Base-by-base conservation (phyloP, 768 basidiomycete genomes). In the Hygrophoropsis aurantiaca region DNA sequence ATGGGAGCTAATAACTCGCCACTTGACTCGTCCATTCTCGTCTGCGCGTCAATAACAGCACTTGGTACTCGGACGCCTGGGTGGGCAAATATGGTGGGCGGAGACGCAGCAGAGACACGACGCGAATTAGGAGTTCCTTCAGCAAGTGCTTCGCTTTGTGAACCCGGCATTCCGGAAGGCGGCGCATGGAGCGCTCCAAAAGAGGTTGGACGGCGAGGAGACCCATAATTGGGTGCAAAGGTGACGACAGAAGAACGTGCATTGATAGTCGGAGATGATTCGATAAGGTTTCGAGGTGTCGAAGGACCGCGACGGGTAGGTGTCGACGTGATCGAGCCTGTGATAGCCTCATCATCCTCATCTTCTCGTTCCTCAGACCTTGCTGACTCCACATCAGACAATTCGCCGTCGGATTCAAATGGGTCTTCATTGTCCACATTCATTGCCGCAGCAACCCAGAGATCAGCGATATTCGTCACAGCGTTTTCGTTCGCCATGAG, bases 391-490 rank as follows among this genome's bases (percentile, higher is more conserved):
- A 71, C 69, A 46, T 83, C 84, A 10, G 68, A 72, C 19, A 54
- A 54, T 46, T 65, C 57, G 9, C 18, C 27, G 27, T 74, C 77
- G 15, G 68, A 66, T 50, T 74, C 72, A 50, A 87, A 88, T 3
- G 84, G 84, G 47, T 93, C 85, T 53, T 94, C 92, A 56, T 89
- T 87, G 60, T 95, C 94, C 24, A 86, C 91, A 50, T 95, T 97
- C 71, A 95, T 91, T 5, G 95, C 97, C 16, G 94, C 89, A 4
- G 93, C 92, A 42, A 98, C 91, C 97, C 97, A 99, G 18, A 99
- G 73, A 67, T 97, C 95, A 19, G 93, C 90, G 59, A 99, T 90
- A 55, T 87, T 92, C 47, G 91, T 94, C 4, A 94, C 93, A 11
- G 91, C 87, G 56, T 92, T 89, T 67, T 97, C 94, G 66, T 97